phyloP scores from a whole-genome alignment of 2,329 filamentous ascomycete species.

The Xylaria sp. region DNA sequence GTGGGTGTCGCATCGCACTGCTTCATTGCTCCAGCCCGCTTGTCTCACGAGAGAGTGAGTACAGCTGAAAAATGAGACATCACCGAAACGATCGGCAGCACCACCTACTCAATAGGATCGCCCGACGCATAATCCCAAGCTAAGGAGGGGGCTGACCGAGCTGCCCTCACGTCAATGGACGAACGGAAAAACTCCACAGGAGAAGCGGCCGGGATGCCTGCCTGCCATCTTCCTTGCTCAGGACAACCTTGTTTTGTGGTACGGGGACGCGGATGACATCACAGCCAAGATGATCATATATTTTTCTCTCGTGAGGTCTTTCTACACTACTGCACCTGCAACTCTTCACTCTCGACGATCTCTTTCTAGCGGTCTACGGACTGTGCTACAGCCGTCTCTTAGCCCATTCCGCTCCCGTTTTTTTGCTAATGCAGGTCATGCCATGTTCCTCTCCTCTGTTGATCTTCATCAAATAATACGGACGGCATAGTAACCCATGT shows the following conservation, averaged over 20 bases:
- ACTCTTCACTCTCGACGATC: slow-evolving; percentile 15
- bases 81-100: slow-evolving; percentile 22
- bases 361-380: slow-evolving; percentile 14
- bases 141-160: background rate
- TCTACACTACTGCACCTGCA: background rate
- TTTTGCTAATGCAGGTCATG: background rate
- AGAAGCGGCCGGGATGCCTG: slow-evolving; percentile 4
- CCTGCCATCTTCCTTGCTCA: slow-evolving; percentile 20
- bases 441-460: slow-evolving; percentile 16
- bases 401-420: background rate
- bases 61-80: slow-evolving; percentile 18
- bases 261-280: slow-evolving; percentile 28
- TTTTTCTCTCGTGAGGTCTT: background rate
- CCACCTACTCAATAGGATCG: slow-evolving; percentile 19
- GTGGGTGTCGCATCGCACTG: background rate
- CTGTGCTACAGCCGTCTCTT: background rate
- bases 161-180: slow-evolving; percentile 4
- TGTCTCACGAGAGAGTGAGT: background rate
- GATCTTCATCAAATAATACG: slow-evolving; percentile 26
- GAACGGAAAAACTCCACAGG: background rate
- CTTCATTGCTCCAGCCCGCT: background rate
- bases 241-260: slow-evolving; percentile 25
- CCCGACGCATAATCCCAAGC: slow-evolving; percentile 10
- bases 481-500: background rate
- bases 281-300: slow-evolving; percentile 18